Conservation (phyloP, 345 rosid species). For the Leavenworthia alabamica region DNA sequence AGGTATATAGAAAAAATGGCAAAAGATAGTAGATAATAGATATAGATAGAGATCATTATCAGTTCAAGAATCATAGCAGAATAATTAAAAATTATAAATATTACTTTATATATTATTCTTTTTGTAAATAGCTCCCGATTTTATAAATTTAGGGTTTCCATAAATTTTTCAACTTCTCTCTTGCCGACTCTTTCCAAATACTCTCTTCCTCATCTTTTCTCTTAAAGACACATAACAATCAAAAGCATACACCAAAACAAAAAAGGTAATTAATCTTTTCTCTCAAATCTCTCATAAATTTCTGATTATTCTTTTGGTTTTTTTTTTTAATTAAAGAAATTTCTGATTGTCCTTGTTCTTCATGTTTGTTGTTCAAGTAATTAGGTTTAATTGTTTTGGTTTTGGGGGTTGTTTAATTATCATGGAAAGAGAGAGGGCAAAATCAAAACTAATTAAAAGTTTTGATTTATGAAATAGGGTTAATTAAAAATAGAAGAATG, state of each 20-base stretch:
- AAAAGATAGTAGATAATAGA: constrained; percentile 1
- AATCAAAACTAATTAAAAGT: background rate
- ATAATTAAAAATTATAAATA: background rate
- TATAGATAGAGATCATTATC: background rate
- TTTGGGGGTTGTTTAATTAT: background rate
- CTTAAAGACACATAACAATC: constrained; percentile 5
- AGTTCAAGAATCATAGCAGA: constrained; percentile 1
- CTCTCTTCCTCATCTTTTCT: constrained; percentile 3
- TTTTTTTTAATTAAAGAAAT: background rate
- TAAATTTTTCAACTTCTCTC: constrained; percentile 17
- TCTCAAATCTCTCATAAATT: constrained; percentile 20
- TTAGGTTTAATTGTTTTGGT: background rate
- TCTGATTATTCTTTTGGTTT: background rate
- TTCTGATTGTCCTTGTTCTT: constrained; percentile 1
- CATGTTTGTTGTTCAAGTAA: background rate
- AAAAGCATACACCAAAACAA: constrained; percentile 1
- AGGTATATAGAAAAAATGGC: constrained; percentile 3
- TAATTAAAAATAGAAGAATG: constrained; percentile 32
- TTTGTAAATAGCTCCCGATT: constrained; percentile 10
- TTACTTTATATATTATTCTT: background rate
- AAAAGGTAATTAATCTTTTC: constrained; percentile 24
- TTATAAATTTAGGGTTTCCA: constrained; percentile 48
- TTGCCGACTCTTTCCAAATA: constrained; percentile 9
- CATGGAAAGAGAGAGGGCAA: background rate
- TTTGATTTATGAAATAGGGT: background rate